phyloP scores from a whole-genome alignment of 495 filamentous ascomycete species.

The Ascodesmis nigricans region DNA sequence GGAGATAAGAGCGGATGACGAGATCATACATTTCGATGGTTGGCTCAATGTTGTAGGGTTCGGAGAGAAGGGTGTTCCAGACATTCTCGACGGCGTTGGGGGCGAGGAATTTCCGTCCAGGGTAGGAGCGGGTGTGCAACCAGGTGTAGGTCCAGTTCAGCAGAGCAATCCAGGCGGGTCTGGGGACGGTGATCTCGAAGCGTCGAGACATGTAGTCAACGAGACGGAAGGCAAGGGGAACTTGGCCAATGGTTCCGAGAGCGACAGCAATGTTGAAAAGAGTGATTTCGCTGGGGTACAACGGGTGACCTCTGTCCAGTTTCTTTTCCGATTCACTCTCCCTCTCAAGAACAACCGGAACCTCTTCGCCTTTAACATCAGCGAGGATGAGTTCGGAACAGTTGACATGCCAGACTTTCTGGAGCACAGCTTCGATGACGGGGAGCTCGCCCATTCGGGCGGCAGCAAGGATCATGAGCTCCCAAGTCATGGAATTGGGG shows the following conservation, averaged over 20 bases:
- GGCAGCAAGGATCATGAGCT: conserved; percentile 33
- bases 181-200: conserved; percentile 31
- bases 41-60: conserved; percentile 35
- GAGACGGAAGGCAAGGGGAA: conserved; percentile 30
- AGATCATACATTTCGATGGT: conserved; percentile 32
- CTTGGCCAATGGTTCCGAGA: conserved; percentile 35
- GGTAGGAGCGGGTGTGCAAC: conserved; percentile 22
- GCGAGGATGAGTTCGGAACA: conserved; percentile 24
- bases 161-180: conserved; percentile 33
- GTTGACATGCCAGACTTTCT: conserved; percentile 37
- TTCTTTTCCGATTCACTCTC: conserved; percentile 23
- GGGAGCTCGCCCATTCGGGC: conserved; percentile 32
- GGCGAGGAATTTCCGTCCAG: conserved; percentile 26
- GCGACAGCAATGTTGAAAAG: conserved; percentile 36
- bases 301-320: too few relatives aligned
- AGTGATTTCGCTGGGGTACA: conserved; percentile 32
- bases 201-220: conserved; percentile 35
- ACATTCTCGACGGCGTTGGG: conserved; percentile 25
- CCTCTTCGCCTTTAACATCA: neutral
- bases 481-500: conserved; percentile 34
- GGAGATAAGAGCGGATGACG: conserved; percentile 26
- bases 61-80: conserved; percentile 33
- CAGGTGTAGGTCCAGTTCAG: conserved; percentile 36
- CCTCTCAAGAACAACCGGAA: neutral
- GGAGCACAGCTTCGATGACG: conserved; percentile 29